Base-by-base conservation (phyloP, 1,139 yeast genomes). In the Yamadazyma dushanensis region DNA sequence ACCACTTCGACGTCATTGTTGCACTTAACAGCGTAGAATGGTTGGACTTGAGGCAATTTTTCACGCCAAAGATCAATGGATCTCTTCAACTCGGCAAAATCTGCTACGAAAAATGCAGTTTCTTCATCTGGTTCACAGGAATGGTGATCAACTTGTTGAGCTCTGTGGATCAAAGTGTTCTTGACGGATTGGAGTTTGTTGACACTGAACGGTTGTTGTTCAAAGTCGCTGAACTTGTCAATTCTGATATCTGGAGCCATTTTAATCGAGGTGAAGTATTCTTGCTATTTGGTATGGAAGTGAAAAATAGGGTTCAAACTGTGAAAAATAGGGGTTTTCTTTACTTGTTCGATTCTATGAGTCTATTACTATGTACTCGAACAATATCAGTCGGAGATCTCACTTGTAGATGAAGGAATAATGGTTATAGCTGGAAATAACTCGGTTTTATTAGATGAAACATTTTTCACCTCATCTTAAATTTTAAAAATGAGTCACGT, bases 21-120 rank as follows among this genome's bases (percentile, higher is more conserved):
- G 66, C 97, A 92, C 63, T 92, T 92, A 50, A 92, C 94, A 17
- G 98, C 97, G 61, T 89, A 92, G 59, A 73, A 81, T 21, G 97
- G 96, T 38, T 76, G 76, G 31, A 92, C 81, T 37, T 80, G 70
- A 13, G 97, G 96, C 54, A 92, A 70, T 27, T 67, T 59, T 14
- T 50, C 38, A 21, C 57, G 55, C 97, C 97, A 92, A 31, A 76
- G 66, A 15, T 59, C 45, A 45, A 73, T 73, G 38, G 89, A 73
- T 42, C 81, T 72, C 42, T 68, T 68, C 26, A 92, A 75, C 51
- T 83, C 81, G 19, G 87, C 88, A 43, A 88, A 60, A 62, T 92
- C 96, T 48, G 94, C 88, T 29, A 92, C 88, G 54, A 84, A 90
- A 57, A 92, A 90, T 9, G 97, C 80, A 53, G 85, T 85, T 56